Conservation (phyloP, 306 rosid species). For the Vicia faba region DNA sequence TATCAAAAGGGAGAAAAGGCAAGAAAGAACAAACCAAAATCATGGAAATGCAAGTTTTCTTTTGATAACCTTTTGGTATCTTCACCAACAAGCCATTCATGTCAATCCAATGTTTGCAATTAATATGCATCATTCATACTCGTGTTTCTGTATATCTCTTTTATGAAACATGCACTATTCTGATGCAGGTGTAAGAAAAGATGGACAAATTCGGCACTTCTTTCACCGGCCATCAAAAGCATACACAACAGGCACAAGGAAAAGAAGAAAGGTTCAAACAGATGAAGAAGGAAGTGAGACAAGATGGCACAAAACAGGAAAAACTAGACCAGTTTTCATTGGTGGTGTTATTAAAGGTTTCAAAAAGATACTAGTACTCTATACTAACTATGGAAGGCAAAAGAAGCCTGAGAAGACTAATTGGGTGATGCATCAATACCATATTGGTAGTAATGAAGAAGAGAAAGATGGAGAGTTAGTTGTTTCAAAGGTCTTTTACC, state of each 20-base stretch:
- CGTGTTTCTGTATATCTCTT: too few relatives aligned
- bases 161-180: background rate
- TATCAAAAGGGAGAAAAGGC: background rate
- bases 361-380: slow-evolving; percentile 85
- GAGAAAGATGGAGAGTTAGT: slow-evolving; percentile 91
- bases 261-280: slow-evolving; percentile 78
- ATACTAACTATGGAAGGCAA: slow-evolving; percentile 88
- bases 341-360: slow-evolving; percentile 66
- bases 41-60: slow-evolving; percentile 9
- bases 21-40: background rate
- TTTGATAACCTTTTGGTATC: slow-evolving; percentile 25
- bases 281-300: slow-evolving; percentile 82
- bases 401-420: slow-evolving; percentile 84
- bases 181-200: slow-evolving; percentile 75
- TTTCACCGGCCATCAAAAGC: slow-evolving; percentile 91
- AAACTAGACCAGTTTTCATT: slow-evolving; percentile 63
- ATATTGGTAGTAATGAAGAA: slow-evolving; percentile 75
- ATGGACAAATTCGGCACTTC: slow-evolving; percentile 78
- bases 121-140: too few relatives aligned
- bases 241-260: slow-evolving; percentile 87
- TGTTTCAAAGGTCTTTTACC: slow-evolving; percentile 85
- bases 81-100: slow-evolving; percentile 35
- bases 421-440: slow-evolving; percentile 99
- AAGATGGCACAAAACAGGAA: slow-evolving; percentile 95
- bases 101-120: background rate